phyloP scores from a whole-genome alignment of 805 yeast genomes.

The Saturnispora kantuleensis region DNA sequence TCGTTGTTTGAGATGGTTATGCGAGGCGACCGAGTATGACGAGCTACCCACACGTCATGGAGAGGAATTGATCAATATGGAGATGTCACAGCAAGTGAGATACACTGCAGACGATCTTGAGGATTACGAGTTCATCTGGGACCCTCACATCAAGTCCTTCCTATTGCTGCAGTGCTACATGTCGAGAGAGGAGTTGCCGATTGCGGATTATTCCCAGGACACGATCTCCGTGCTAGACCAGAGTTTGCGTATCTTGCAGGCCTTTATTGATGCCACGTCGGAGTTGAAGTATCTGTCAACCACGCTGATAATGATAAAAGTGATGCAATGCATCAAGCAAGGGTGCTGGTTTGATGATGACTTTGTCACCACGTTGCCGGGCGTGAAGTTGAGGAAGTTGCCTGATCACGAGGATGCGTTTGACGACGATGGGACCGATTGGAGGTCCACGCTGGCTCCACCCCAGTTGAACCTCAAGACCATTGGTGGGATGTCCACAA shows the following conservation, averaged over 20 bases:
- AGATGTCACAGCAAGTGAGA: slow-evolving; percentile 65
- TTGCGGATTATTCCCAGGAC: slow-evolving; percentile 92
- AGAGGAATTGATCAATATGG: slow-evolving; percentile 78
- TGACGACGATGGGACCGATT: slow-evolving; percentile 27
- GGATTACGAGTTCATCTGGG: slow-evolving; percentile 63
- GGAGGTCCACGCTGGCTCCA: slow-evolving; percentile 22
- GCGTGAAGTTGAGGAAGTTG: slow-evolving; percentile 22
- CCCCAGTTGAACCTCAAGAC: slow-evolving; percentile 25
- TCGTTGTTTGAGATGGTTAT: slow-evolving; percentile 51
- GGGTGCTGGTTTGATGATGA: slow-evolving; percentile 79
- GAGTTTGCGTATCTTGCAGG: slow-evolving; percentile 86
- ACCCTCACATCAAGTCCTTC: slow-evolving; percentile 76
- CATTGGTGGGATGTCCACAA: slow-evolving; percentile 31
- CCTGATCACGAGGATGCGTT: slow-evolving; percentile 13
- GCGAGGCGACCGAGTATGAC: slow-evolving; percentile 66
- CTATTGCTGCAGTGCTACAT: slow-evolving; percentile 65
- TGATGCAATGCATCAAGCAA: slow-evolving; percentile 85
- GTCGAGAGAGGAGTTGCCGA: slow-evolving; percentile 69
- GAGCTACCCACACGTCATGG: slow-evolving; percentile 88
- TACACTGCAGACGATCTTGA: slow-evolving; percentile 49
- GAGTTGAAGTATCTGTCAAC: slow-evolving; percentile 66
- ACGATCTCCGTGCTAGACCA: slow-evolving; percentile 90
- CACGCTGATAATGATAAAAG: slow-evolving; percentile 48
- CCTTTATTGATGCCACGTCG: slow-evolving; percentile 80
- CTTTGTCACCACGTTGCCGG: slow-evolving; percentile 50